Evolutionary conservation across 1,284 basidiomycete species (phyloP).

Genomic region (Melampsora americana): DNA sequence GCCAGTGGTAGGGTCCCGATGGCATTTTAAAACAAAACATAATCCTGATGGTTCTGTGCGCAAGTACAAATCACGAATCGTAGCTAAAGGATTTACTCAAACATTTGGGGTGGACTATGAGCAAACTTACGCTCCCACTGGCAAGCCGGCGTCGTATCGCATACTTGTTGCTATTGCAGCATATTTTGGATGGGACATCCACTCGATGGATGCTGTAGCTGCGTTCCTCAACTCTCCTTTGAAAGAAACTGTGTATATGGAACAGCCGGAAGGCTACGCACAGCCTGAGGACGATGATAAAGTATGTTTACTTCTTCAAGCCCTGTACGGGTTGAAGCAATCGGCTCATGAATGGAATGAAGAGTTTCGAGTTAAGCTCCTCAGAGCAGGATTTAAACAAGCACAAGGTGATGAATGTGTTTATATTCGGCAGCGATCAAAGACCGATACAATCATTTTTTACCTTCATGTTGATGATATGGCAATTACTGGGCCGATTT

Average conservation of each 20-base stretch:
- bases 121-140: not conserved
- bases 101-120: not conserved
- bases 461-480: not conserved
- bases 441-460: not conserved
- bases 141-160: not conserved
- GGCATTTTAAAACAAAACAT: not conserved
- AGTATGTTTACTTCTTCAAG: not conserved
- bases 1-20: not conserved
- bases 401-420: not conserved
- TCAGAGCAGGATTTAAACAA: not conserved
- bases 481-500: not conserved
- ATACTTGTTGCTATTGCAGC: not conserved
- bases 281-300: too few species aligned
- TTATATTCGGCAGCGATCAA: not conserved
- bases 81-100: not conserved
- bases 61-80: not conserved
- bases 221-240: conserved; percentile 6
- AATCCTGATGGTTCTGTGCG: not conserved
- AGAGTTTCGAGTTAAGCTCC: not conserved
- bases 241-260: not conserved
- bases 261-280: not conserved
- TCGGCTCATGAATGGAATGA: not conserved
- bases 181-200: not conserved
- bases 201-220: not conserved
- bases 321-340: not conserved